A percentile compares a stretch with the other conserved stretches of the same genome.
phyloP scores from a whole-genome alignment of 2,329 filamentous ascomycete genomes.

The Penicillium sclerotigenum region DNA sequence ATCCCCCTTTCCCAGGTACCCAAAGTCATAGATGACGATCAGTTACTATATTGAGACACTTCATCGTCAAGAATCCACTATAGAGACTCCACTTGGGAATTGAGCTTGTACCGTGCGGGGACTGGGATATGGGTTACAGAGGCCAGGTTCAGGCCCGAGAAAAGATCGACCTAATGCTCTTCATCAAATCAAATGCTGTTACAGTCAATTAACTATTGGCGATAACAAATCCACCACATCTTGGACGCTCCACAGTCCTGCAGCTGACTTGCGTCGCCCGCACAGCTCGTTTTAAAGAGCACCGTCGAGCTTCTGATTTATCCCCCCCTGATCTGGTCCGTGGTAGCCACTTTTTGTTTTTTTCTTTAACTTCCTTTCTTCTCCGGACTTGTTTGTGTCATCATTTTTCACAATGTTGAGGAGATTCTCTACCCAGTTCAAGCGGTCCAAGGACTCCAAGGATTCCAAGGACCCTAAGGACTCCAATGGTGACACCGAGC shows the following conservation, averaged over 20 bases:
- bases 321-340: slow-evolving; percentile 14
- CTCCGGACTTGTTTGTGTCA: slow-evolving; percentile 5
- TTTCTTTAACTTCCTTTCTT: neutral
- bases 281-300: slow-evolving; percentile 24
- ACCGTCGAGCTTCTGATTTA: slow-evolving; percentile 12
- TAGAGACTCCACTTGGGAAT: slow-evolving; percentile 1
- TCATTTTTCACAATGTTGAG: slow-evolving; percentile 37
- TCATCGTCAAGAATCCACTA: slow-evolving; percentile 7
- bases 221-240: slow-evolving; percentile 27
- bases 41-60: slow-evolving; percentile 15
- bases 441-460: slow-evolving; percentile 31
- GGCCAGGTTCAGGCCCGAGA: slow-evolving; percentile 4
- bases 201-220: slow-evolving; percentile 26
- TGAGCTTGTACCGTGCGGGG: slow-evolving; percentile 23
- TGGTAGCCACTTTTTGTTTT: slow-evolving; percentile 2
- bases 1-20: slow-evolving; percentile 11
- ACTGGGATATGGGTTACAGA: slow-evolving; percentile 12
- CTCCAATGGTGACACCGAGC: slow-evolving; percentile 32
- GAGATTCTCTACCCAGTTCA: slow-evolving; percentile 41
- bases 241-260: slow-evolving; percentile 23
- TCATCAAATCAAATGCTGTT: slow-evolving; percentile 17
- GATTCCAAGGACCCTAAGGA: slow-evolving; percentile 26
- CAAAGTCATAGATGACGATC: slow-evolving; percentile 15
- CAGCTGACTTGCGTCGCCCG: slow-evolving; percentile 20
- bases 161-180: slow-evolving; percentile 19